Conservation (phyloP, 192 early-diverging fungal genomes). For the Spizellomyces sp. region DNA sequence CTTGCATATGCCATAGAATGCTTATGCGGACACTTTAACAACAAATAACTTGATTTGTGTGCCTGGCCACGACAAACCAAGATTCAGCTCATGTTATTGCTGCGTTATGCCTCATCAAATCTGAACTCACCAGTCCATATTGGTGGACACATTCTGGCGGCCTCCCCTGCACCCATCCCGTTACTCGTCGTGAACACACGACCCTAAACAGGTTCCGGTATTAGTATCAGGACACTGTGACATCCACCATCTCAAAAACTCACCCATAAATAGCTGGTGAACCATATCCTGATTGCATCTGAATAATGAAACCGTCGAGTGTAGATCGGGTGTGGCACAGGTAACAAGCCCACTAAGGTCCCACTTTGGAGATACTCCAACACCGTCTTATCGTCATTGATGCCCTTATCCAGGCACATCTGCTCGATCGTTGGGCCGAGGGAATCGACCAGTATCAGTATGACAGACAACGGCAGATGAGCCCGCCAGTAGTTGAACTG, state of each 20-base stretch:
- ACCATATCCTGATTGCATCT: slow-evolving; percentile 46
- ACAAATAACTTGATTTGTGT: too few relatives aligned
- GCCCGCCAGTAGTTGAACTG: slow-evolving; percentile 66
- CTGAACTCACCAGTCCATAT: slow-evolving; percentile 44
- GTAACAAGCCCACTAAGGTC: slow-evolving; percentile 54
- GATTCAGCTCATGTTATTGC: too few relatives aligned
- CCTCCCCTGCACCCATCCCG: slow-evolving; percentile 33
- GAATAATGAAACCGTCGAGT: slow-evolving; percentile 41
- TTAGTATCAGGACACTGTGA: slow-evolving; percentile 1
- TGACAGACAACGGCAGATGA: slow-evolving; percentile 69
- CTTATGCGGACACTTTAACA: too few relatives aligned
- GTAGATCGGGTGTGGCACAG: slow-evolving; percentile 51
- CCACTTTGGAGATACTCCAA: slow-evolving; percentile 55
- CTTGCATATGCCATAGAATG: too few relatives aligned
- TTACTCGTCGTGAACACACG: slow-evolving; percentile 41
- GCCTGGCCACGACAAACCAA: too few relatives aligned
- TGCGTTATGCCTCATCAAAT: too few relatives aligned
- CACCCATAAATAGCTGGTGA: slow-evolving; percentile 51
- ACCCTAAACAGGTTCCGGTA: slow-evolving; percentile 19
- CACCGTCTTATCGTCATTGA: slow-evolving; percentile 65
- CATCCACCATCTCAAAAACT: background rate
- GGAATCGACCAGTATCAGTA: slow-evolving; percentile 65
- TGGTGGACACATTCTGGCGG: slow-evolving; percentile 43
- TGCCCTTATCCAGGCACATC: slow-evolving; percentile 56
- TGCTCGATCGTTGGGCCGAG: slow-evolving; percentile 72